These are phyloP conservation scores for Globisporangium sylvaticum DNA, from an alignment of 352 stramenopile species.

Conservation along the genomic window DNA sequence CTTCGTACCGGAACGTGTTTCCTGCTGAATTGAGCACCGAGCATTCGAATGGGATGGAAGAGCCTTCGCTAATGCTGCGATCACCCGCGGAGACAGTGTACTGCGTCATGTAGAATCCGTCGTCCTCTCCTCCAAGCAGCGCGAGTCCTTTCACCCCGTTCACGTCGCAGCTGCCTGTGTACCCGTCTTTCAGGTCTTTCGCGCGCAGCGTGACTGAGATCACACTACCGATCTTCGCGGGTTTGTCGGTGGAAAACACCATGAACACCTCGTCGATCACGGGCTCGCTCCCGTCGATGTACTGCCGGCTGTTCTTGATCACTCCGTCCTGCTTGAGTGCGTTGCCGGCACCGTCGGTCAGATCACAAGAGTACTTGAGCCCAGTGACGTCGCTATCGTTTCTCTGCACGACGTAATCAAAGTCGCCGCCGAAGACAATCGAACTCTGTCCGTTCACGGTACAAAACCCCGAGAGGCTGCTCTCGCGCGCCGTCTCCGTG, in stretches of 20 bases:
- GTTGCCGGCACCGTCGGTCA: constrained; percentile 31
- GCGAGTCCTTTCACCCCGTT: constrained; percentile 41
- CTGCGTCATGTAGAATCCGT: constrained; percentile 64
- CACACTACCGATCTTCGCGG: constrained; percentile 45
- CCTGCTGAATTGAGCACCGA: constrained; percentile 34
- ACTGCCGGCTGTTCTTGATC: constrained; percentile 22
- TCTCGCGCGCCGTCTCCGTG: constrained; percentile 4
- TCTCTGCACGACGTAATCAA: constrained; percentile 40
- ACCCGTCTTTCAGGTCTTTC: constrained; percentile 31
- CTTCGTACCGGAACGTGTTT: constrained; percentile 37
- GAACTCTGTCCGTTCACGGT: constrained; percentile 29
- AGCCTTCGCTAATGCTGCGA: constrained; percentile 23
- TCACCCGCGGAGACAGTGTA: constrained; percentile 50
- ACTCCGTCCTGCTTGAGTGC: constrained; percentile 17
- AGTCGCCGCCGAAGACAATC: constrained; percentile 20
- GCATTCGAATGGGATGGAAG: constrained; percentile 40
- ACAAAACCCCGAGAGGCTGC: constrained; percentile 26
- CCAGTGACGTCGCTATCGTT: constrained; percentile 41
- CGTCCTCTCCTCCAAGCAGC: constrained; percentile 42
- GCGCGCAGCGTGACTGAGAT: constrained; percentile 54
- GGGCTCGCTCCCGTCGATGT: constrained; percentile 35
- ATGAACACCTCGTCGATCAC: constrained; percentile 46
- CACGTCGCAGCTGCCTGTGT: constrained; percentile 45
- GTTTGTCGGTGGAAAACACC: constrained; percentile 59
- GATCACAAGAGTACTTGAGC: constrained; percentile 26